A percentile compares a stretch with the other conserved stretches of the same genome.
phyloP scores from a whole-genome alignment of 139 green algal genomes.

The Volvox reticuliferus region DNA sequence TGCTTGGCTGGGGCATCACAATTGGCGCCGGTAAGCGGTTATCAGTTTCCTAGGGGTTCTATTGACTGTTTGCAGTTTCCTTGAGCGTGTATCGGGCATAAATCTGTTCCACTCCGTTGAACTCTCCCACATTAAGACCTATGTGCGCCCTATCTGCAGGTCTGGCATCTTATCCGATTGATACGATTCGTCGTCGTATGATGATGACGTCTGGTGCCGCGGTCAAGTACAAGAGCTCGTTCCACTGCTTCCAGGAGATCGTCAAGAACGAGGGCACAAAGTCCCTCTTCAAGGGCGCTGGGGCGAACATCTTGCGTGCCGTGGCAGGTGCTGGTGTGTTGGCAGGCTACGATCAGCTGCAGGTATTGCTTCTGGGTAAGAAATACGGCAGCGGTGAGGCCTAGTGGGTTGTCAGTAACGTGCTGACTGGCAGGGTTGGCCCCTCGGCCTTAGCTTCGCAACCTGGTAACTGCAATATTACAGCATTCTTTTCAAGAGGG shows the following conservation, averaged over 20 bases:
- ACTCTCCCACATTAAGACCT: too few species aligned
- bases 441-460: not conserved
- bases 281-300: conserved; percentile 97
- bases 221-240: conserved; percentile 92
- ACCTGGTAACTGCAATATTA: conserved; percentile 13
- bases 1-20: conserved; percentile 76
- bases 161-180: conserved; percentile 97
- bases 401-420: not conserved
- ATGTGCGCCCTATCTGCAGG: conserved; percentile 55
- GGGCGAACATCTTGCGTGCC: conserved; percentile 84
- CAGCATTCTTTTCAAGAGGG: conserved; percentile 5
- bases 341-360: conserved; percentile 70
- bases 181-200: conserved; percentile 97
- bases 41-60: too few species aligned
- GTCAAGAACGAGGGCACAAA: conserved; percentile 90
- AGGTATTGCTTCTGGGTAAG: conserved; percentile 66
- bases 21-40: conserved; percentile 59
- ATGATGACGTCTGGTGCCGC: conserved; percentile 98
- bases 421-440: not conserved
- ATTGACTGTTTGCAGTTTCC: too few species aligned
- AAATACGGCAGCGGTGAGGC: conserved; percentile 60
- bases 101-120: too few species aligned
- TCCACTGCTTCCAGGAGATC: conserved; percentile 97
- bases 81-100: too few species aligned
- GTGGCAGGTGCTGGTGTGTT: conserved; percentile 73